phyloP scores from a whole-genome alignment of 2,329 filamentous ascomycete species.

The Phaeophleospora eucalypticola region DNA sequence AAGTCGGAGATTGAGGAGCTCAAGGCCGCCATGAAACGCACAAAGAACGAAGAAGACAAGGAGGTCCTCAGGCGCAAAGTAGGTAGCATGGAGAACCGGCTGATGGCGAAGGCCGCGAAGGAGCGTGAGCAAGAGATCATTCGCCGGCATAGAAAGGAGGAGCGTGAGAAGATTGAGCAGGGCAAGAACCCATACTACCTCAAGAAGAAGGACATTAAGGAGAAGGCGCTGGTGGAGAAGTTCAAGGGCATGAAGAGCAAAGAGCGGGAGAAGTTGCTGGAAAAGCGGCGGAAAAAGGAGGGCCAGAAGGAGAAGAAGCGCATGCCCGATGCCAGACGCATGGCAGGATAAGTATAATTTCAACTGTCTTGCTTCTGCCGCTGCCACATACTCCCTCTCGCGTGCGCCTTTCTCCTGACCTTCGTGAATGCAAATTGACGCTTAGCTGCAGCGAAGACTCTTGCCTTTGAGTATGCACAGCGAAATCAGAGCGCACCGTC shows the following conservation, averaged over 20 bases:
- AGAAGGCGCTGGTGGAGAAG: conserved; percentile 71
- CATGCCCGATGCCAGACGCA: conserved; percentile 43
- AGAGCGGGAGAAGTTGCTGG: conserved; percentile 78
- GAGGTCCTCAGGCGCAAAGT: conserved; percentile 69
- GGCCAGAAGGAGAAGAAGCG: conserved; percentile 74
- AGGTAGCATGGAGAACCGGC: conserved; percentile 71
- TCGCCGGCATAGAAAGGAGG: conserved; percentile 70
- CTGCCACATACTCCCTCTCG: no score
- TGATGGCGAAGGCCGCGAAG: conserved; percentile 66
- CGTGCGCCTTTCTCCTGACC: no score
- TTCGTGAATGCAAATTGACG: no score
- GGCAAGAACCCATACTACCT: conserved; percentile 92
- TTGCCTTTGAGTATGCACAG: no score
- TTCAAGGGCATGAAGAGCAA: conserved; percentile 80
- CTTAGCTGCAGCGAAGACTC: no score
- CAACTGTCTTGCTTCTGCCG: not conserved
- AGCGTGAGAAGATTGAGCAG: conserved; percentile 79
- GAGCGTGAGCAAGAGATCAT: conserved; percentile 67
- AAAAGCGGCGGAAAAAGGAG: conserved; percentile 85
- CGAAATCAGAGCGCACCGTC: no score
- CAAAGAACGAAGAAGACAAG: conserved; percentile 61
- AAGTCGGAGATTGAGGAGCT: conserved; percentile 77
- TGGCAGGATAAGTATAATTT: conserved; percentile 11
- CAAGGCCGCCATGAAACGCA: conserved; percentile 61
- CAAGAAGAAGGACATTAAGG: conserved; percentile 87